Base-by-base conservation (phyloP, 768 basidiomycete genomes). In the Mycena sanguinolenta region DNA sequence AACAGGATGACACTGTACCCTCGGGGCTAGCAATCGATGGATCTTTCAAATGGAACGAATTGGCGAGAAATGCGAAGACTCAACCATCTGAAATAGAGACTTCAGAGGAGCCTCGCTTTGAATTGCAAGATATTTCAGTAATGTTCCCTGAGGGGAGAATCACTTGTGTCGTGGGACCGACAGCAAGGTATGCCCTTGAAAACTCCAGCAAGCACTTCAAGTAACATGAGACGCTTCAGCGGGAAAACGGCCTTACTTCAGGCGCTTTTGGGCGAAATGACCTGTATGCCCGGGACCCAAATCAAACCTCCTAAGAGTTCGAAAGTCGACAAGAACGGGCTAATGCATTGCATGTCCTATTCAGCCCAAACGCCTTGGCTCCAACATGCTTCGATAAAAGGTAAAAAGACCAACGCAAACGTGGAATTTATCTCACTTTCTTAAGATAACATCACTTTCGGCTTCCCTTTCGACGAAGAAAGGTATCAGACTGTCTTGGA, bases 201-300 rank as follows among this genome's bases (percentile, higher is more conserved):
- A 23, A 7, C n/a, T 32, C 13, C 16, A 12, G 10, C 21, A 34
- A 7, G 54, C 23, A 23, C 23, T 42, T 44, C n/a, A n/a, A n/a
- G n/a, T n/a, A n/a, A n/a, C n/a, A n/a, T 46, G 4, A 55, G 9
- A 21, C 17, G 3, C 6, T 46, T n/a, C 12, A 89, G 90, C 49
- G 95, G 95, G 1, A 96, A 96, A 82, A 94, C 92, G 0, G 93
- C 94, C 0, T 78, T 95, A 8, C 58, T 59, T 30, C 87, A 91
- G 89, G 90, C 91, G 4, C 79, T 92, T 14, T 83, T 93, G 1
- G 92, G 92, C 21, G 92, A 94, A 76, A 85, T 94, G 87, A 91
- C 91, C 0, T 78, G 86, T 12, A 75, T 86, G 9, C 75, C 73
- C 2, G 58, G 58, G 17, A 49, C 39, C 14, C 79, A 82, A 21